Conservation (phyloP, 441 rosid genomes). For the Eruca vesicaria region DNA sequence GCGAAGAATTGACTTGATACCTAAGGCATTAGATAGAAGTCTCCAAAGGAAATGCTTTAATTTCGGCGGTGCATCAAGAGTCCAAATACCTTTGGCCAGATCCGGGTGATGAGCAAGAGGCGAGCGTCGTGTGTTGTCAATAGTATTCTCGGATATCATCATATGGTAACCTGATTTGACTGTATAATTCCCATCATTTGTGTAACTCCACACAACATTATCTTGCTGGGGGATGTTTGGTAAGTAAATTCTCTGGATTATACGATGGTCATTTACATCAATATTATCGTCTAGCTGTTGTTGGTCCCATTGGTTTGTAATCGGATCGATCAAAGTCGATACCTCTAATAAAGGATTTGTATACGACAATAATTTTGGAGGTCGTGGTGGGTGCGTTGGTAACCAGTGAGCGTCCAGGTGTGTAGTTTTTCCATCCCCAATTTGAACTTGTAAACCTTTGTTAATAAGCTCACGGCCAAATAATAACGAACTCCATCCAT, state of each 20-base stretch:
- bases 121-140: too few species aligned
- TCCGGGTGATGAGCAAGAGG: too few species aligned
- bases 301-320: not conserved
- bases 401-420: not conserved
- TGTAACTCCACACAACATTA: too few species aligned
- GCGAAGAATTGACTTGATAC: too few species aligned
- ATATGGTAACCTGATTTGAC: too few species aligned
- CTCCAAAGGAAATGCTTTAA: too few species aligned
- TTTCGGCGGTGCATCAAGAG: too few species aligned
- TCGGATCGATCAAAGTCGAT: not conserved
- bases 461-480: not conserved
- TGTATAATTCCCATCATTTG: too few species aligned
- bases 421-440: not conserved
- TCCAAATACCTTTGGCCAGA: too few species aligned
- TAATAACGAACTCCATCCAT: not conserved
- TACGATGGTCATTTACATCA: not conserved
- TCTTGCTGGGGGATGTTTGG: not conserved
- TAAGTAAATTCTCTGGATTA: not conserved
- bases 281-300: not conserved
- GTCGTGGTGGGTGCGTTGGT: not conserved
- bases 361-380: not conserved
- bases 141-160: too few species aligned
- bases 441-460: not conserved
- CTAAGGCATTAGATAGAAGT: too few species aligned
- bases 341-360: not conserved